These are phyloP conservation scores for Hymenoscyphus fructigenus DNA, from an alignment of 2,329 filamentous ascomycete species.

Conservation along the genomic window DNA sequence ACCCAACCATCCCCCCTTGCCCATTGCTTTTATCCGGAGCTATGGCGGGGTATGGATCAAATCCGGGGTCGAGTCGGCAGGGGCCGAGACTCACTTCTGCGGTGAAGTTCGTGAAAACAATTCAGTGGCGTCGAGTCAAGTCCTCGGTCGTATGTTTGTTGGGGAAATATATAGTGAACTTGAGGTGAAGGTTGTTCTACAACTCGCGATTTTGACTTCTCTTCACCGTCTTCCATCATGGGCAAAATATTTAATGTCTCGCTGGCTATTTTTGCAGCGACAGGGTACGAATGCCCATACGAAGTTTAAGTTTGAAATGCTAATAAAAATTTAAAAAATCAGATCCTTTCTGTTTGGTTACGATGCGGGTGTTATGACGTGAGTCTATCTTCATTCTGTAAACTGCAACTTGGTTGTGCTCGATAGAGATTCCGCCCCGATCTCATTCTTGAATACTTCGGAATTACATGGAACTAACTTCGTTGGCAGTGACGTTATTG, in stretches of 20 bases:
- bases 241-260: constrained; percentile 43
- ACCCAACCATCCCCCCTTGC: constrained; percentile 6
- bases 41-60: constrained; percentile 10
- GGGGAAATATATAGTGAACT: neutral
- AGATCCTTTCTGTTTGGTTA: constrained; percentile 43
- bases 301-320: neutral
- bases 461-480: neutral
- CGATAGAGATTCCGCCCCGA: neutral
- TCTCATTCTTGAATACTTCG: too few species aligned
- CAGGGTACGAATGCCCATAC: constrained; percentile 30
- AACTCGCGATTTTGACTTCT: neutral
- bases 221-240: constrained; percentile 32
- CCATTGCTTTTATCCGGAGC: neutral
- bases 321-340: too few species aligned
- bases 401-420: neutral
- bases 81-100: neutral
- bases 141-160: neutral
- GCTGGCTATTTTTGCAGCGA: constrained; percentile 44
- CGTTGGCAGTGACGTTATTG: constrained; percentile 20
- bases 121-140: neutral
- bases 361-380: constrained; percentile 37
- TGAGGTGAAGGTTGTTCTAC: neutral
- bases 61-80: constrained; percentile 3
- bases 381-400: neutral
- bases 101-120: neutral